These are phyloP conservation scores for Botrytis galanthina DNA, from an alignment of 2,329 filamentous ascomycete species.

Conservation along the genomic window DNA sequence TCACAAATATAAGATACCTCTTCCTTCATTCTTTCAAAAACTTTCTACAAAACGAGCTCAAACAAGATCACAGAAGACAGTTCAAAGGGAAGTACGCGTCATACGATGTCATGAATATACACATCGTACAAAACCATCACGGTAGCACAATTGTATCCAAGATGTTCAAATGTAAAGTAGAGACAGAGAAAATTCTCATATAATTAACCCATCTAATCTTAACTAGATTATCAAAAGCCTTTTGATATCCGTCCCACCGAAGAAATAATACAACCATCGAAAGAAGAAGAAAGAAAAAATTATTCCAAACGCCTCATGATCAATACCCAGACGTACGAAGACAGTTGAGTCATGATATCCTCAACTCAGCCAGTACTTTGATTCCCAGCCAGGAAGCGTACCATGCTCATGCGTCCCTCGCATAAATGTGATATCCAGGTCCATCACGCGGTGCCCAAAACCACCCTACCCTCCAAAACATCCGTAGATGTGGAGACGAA, in stretches of 20 bases:
- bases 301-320: slow-evolving; percentile 1
- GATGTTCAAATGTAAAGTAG: not conserved
- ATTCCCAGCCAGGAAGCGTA: not conserved
- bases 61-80: not conserved
- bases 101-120: not conserved
- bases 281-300: slow-evolving; percentile 37
- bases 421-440: slow-evolving; percentile 15
- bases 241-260: not conserved
- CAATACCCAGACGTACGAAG: slow-evolving; percentile 9
- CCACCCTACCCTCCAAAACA: slow-evolving; percentile 2
- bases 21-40: not conserved
- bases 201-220: not conserved
- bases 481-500: slow-evolving; percentile 12
- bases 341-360: not conserved
- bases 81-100: not conserved
- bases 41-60: not conserved
- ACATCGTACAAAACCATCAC: not conserved
- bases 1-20: not conserved
- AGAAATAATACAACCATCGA: not conserved
- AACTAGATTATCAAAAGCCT: not conserved
- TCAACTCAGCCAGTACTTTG: not conserved
- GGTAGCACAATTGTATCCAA: not conserved
- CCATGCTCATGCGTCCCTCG: not conserved
- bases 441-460: slow-evolving; percentile 12
- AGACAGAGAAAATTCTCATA: slow-evolving; percentile 3